These are phyloP conservation scores for Phytophthora crassamura DNA, from an alignment of 352 stramenopile genomes.

Conservation along the genomic window DNA sequence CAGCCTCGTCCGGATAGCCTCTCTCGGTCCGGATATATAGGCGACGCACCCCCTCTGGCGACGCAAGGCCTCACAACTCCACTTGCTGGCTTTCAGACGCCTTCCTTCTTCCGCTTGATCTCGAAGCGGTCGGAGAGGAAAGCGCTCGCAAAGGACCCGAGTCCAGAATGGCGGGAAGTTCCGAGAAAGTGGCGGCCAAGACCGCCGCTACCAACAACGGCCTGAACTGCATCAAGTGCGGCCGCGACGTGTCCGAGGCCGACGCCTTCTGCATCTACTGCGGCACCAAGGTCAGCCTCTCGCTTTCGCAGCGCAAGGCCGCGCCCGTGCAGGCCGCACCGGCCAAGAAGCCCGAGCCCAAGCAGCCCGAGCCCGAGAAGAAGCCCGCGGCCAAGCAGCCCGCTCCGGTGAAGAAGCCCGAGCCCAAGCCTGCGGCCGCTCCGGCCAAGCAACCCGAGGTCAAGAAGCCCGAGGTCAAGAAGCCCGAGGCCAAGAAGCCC, in stretches of 20 bases:
- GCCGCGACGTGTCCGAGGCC: conserved; percentile 68
- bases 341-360: conserved; percentile 28
- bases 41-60: neutral
- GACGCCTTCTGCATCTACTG: conserved; percentile 91
- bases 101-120: conserved; percentile 7
- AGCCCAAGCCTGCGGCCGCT: conserved; percentile 2
- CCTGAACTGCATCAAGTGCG: conserved; percentile 80
- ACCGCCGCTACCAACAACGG: conserved; percentile 48
- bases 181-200: conserved; percentile 59
- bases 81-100: conserved; percentile 50
- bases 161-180: conserved; percentile 66
- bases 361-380: conserved; percentile 23
- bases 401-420: conserved; percentile 21
- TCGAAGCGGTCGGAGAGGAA: conserved; percentile 8
- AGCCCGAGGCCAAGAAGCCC: conserved; percentile 23
- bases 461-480: neutral
- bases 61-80: conserved; percentile 47
- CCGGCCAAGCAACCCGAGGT: conserved; percentile 14
- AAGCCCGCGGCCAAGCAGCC: conserved; percentile 21
- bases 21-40: neutral
- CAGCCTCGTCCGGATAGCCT: conserved; percentile 9
- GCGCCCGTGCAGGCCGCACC: conserved; percentile 17
- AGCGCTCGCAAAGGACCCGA: conserved; percentile 13
- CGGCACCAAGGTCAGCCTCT: conserved; percentile 82
- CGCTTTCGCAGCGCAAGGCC: conserved; percentile 62